phyloP scores from a whole-genome alignment of 1,284 basidiomycete species.

The Hemileccinum hortonii region DNA sequence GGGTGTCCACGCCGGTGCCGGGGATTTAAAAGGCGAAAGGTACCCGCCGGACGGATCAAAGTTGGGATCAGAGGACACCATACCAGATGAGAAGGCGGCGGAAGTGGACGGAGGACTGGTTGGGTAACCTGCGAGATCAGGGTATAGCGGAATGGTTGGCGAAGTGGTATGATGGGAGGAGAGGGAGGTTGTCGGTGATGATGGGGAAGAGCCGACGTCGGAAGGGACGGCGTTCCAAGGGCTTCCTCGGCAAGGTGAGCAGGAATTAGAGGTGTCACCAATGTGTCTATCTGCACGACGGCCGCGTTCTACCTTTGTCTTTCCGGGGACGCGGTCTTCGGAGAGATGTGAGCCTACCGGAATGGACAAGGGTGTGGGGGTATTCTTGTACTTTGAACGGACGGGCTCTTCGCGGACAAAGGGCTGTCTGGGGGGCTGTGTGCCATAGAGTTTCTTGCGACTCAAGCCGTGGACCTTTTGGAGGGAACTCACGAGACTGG shows the following conservation, averaged over 20 bases:
- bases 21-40: slow-evolving; percentile 17
- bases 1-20: slow-evolving; percentile 18
- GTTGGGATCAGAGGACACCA: slow-evolving; percentile 4
- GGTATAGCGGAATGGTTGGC: slow-evolving; percentile 24
- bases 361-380: slow-evolving; percentile 32
- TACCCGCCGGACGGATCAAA: slow-evolving; percentile 21
- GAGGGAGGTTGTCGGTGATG: slow-evolving; percentile 25
- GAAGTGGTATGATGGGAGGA: slow-evolving; percentile 23
- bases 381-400: slow-evolving; percentile 32
- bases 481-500: slow-evolving; percentile 52
- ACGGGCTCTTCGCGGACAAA: slow-evolving; percentile 51
- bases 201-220: slow-evolving; percentile 26
- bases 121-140: slow-evolving; percentile 22
- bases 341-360: slow-evolving; percentile 33
- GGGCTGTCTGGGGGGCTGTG: slow-evolving; percentile 46
- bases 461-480: slow-evolving; percentile 61
- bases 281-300: slow-evolving; percentile 24
- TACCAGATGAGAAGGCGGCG: slow-evolving; percentile 11
- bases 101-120: slow-evolving; percentile 13
- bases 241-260: slow-evolving; percentile 21
- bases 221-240: slow-evolving; percentile 25
- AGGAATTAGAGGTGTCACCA: slow-evolving; percentile 18
- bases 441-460: slow-evolving; percentile 61
- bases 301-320: slow-evolving; percentile 27
- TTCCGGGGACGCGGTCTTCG: slow-evolving; percentile 24